Evolutionary conservation across 345 rosid species (phyloP).

Genomic region (Brassica cretica): DNA sequence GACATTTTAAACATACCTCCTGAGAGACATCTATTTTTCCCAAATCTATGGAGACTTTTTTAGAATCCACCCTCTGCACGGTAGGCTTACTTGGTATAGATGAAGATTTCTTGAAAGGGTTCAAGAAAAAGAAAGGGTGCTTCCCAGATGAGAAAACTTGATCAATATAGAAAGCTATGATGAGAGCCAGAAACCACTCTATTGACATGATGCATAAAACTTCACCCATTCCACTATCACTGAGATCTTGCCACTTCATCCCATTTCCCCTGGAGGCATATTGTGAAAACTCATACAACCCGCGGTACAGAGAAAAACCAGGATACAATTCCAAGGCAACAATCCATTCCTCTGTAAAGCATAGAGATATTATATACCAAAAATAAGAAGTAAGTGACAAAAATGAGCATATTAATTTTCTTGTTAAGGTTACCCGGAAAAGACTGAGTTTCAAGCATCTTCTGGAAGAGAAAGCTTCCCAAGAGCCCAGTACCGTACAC

Average conservation of each 20-base stretch:
- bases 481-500: slow-evolving; percentile 87
- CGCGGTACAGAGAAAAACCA: slow-evolving; percentile 85
- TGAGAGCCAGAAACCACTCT: slow-evolving; percentile 71
- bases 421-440: slow-evolving; percentile 59
- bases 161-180: slow-evolving; percentile 63
- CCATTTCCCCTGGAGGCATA: slow-evolving; percentile 59
- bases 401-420: neutral
- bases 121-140: slow-evolving; percentile 53
- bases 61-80: slow-evolving; percentile 44
- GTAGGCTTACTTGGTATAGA: slow-evolving; percentile 46
- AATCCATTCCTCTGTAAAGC: slow-evolving; percentile 59
- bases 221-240: slow-evolving; percentile 66
- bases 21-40: slow-evolving; percentile 77
- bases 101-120: slow-evolving; percentile 42
- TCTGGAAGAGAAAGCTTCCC: slow-evolving; percentile 63
- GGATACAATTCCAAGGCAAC: slow-evolving; percentile 79
- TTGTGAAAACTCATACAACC: slow-evolving; percentile 70
- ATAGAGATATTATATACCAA: neutral
- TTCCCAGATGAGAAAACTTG: slow-evolving; percentile 50
- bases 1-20: slow-evolving; percentile 35
- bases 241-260: slow-evolving; percentile 69
- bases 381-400: neutral
- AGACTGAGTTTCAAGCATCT: slow-evolving; percentile 55
- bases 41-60: slow-evolving; percentile 62
- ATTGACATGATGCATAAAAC: slow-evolving; percentile 59